Evolutionary conservation across 345 rosid species (phyloP).

Genomic region (Acer negundo): DNA sequence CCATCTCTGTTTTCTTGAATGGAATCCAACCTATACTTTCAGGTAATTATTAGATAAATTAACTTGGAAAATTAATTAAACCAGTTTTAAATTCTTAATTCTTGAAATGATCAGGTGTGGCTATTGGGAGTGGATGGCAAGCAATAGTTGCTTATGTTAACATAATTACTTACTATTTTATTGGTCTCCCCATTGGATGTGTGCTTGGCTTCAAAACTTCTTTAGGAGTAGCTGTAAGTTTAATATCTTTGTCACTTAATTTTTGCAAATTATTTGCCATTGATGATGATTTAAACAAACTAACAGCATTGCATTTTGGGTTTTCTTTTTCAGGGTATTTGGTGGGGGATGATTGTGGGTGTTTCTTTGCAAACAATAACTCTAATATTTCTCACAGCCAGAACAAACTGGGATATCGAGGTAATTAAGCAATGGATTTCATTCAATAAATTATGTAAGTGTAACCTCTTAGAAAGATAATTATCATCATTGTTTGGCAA

Average conservation of each 20-base stretch:
- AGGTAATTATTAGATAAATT: slow-evolving; percentile 14
- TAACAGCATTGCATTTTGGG: neutral
- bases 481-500: neutral
- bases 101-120: slow-evolving; percentile 58
- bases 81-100: too few relatives aligned
- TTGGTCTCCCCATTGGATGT: slow-evolving; percentile 94
- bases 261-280: neutral
- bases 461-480: neutral
- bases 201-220: slow-evolving; percentile 83
- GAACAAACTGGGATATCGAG: slow-evolving; percentile 81
- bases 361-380: slow-evolving; percentile 68
- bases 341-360: slow-evolving; percentile 97
- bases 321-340: slow-evolving; percentile 59
- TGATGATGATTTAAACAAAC: neutral
- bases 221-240: slow-evolving; percentile 63
- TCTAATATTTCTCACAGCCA: slow-evolving; percentile 63
- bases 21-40: slow-evolving; percentile 97
- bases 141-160: slow-evolving; percentile 87
- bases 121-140: slow-evolving; percentile 98
- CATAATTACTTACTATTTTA: slow-evolving; percentile 68
- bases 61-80: too few relatives aligned
- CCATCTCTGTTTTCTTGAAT: slow-evolving; percentile 80
- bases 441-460: neutral
- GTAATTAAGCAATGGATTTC: slow-evolving; percentile 28
- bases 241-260: neutral